phyloP scores from a whole-genome alignment of 805 yeast species.

The Schwanniomyces vanrijiae region DNA sequence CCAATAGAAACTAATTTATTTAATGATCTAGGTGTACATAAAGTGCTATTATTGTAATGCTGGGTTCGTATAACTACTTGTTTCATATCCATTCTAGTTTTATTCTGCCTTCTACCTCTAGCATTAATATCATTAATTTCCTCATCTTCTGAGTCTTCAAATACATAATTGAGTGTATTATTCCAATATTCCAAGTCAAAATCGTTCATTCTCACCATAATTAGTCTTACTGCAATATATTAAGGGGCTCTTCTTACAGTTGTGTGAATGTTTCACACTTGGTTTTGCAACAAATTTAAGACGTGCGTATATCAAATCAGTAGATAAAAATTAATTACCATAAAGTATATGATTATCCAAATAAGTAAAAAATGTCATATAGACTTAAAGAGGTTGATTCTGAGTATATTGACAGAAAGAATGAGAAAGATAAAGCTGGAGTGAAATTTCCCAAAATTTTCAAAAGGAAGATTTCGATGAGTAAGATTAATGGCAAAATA shows the following conservation, averaged over 20 bases:
- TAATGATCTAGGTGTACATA: slow-evolving; percentile 18
- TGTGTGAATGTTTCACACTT: neutral
- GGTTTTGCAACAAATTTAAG: neutral
- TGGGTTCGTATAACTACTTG: too few relatives aligned
- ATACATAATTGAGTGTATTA: neutral
- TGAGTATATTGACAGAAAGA: slow-evolving; percentile 10
- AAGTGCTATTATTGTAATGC: neutral
- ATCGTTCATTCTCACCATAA: neutral
- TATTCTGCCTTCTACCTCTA: neutral
- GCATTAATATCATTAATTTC: neutral
- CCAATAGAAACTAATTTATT: slow-evolving; percentile 15
- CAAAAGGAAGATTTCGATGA: slow-evolving; percentile 31
- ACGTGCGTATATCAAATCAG: neutral
- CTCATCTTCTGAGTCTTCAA: neutral
- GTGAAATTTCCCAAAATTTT: slow-evolving; percentile 36
- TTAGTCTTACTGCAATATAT: neutral
- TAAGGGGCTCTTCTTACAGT: too few relatives aligned
- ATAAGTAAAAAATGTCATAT: slow-evolving; percentile 13
- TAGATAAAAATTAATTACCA: neutral
- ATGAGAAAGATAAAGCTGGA: slow-evolving; percentile 10
- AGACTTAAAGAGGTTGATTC: slow-evolving; percentile 15
- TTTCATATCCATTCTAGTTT: too few relatives aligned
- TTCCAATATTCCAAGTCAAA: neutral
- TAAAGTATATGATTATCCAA: neutral
- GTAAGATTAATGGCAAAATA: slow-evolving; percentile 38